phyloP scores from a whole-genome alignment of 305 asterid genomes.

The Solanum hybrid region DNA sequence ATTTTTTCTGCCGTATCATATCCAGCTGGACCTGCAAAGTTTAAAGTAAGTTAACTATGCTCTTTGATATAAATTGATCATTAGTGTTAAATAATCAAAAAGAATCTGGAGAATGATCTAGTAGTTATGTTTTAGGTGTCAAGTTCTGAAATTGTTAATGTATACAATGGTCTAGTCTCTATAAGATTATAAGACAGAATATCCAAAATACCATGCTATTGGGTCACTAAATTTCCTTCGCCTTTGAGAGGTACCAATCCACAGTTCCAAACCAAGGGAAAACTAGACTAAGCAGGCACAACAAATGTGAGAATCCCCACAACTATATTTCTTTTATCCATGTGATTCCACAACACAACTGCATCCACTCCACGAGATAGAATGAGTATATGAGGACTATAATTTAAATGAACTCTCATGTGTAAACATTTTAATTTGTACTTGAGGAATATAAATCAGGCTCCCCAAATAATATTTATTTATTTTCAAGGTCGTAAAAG shows the following conservation, averaged over 20 bases:
- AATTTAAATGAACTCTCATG: not conserved
- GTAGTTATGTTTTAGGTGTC: not conserved
- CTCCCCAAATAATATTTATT: not conserved
- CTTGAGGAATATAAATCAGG: not conserved
- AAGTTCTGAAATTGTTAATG: too few species aligned
- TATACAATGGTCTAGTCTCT: too few species aligned
- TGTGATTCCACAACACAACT: not conserved
- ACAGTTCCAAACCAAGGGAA: not conserved
- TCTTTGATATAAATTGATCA: not conserved
- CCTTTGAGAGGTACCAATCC: not conserved
- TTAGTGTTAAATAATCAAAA: too few species aligned
- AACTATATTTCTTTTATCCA: too few species aligned
- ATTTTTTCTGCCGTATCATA: too few species aligned
- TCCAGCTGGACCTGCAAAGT: not conserved
- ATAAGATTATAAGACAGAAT: not conserved
- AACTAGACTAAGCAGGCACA: not conserved
- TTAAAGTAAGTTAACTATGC: too few species aligned
- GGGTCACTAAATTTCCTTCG: not conserved
- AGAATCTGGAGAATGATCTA: not conserved
- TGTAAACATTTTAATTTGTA: not conserved
- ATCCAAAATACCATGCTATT: too few species aligned
- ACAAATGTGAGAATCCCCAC: not conserved
- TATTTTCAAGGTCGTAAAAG: not conserved
- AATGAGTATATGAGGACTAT: not conserved
- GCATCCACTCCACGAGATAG: not conserved